phyloP scores from a whole-genome alignment of 495 filamentous ascomycete species.

The Venustampulla echinocandica region DNA sequence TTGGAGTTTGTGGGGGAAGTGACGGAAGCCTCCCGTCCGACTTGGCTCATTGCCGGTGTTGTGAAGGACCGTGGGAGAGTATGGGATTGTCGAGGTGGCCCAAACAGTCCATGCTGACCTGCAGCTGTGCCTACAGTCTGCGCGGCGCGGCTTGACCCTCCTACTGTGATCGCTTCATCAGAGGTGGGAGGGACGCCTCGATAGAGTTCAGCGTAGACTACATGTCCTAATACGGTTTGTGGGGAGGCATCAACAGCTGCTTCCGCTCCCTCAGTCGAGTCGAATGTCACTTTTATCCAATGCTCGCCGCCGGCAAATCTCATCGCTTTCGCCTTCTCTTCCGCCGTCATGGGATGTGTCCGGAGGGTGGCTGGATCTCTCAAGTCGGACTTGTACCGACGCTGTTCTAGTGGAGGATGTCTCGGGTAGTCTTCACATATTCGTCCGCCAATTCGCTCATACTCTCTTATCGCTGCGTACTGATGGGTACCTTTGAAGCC shows the following conservation, averaged over 20 bases:
- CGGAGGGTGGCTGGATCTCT: slow-evolving; percentile 56
- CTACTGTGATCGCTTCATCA: slow-evolving; percentile 46
- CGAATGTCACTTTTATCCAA: slow-evolving; percentile 93
- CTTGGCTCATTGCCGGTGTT: slow-evolving; percentile 16
- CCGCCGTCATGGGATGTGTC: slow-evolving; percentile 49
- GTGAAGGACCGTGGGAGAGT: slow-evolving; percentile 18
- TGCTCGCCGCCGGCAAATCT: slow-evolving; percentile 67
- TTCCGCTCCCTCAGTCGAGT: slow-evolving; percentile 70
- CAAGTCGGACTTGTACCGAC: slow-evolving; percentile 49
- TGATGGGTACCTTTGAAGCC: slow-evolving; percentile 69
- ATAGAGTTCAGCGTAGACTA: slow-evolving; percentile 72
- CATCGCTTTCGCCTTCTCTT: slow-evolving; percentile 67
- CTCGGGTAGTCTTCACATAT: slow-evolving; percentile 90
- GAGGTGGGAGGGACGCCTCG: slow-evolving; percentile 57
- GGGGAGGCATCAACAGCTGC: slow-evolving; percentile 67
- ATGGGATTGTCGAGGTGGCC: slow-evolving; percentile 12
- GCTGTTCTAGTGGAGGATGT: slow-evolving; percentile 47
- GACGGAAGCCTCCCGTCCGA: slow-evolving; percentile 5
- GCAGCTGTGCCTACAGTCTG: slow-evolving; percentile 7
- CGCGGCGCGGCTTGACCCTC: background rate
- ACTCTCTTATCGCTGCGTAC: slow-evolving; percentile 79
- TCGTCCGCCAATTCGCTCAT: slow-evolving; percentile 66
- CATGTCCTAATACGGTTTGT: slow-evolving; percentile 64
- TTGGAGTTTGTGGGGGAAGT: slow-evolving; percentile 31
- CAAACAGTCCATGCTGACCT: background rate